Evolutionary conservation across 805 yeast genomes (phyloP).

Genomic region (Metschnikowia kunwiensis): DNA sequence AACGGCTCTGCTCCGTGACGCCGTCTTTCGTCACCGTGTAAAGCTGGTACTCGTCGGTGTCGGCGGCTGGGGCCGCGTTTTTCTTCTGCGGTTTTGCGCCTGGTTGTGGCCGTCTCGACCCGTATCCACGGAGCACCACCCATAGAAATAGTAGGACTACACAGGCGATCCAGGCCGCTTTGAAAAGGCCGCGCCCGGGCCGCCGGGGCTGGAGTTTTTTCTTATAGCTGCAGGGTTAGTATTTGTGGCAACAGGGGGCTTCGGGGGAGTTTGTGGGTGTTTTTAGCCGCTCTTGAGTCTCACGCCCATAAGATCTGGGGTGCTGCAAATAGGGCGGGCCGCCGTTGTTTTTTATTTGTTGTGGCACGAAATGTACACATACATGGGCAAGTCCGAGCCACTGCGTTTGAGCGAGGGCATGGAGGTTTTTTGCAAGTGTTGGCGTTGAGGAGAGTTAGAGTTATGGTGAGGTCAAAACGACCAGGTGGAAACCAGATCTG

Average conservation of each 20-base stretch:
- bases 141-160: constrained; percentile 14
- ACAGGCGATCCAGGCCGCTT: constrained; percentile 8
- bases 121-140: constrained; percentile 2
- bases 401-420: constrained; percentile 15
- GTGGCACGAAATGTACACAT: too few relatives aligned
- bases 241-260: neutral
- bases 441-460: too few relatives aligned
- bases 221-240: constrained; percentile 11
- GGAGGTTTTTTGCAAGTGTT: too few relatives aligned
- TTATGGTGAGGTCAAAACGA: too few relatives aligned
- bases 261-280: too few relatives aligned
- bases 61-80: neutral
- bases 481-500: too few relatives aligned
- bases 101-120: neutral
- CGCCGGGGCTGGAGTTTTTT: constrained; percentile 14
- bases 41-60: constrained; percentile 20
- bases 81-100: neutral
- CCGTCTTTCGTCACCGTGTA: constrained; percentile 35
- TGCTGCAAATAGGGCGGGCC: too few relatives aligned
- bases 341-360: too few relatives aligned
- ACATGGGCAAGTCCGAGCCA: constrained; percentile 48
- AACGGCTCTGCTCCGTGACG: constrained; percentile 15
- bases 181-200: constrained; percentile 10
- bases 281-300: too few relatives aligned
- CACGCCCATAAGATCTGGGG: too few relatives aligned